Percentiles rank a stretch among this genome's conserved stretches.
phyloP scores from a whole-genome alignment of 352 stramenopile genomes.

The Achlya hypogyna region DNA sequence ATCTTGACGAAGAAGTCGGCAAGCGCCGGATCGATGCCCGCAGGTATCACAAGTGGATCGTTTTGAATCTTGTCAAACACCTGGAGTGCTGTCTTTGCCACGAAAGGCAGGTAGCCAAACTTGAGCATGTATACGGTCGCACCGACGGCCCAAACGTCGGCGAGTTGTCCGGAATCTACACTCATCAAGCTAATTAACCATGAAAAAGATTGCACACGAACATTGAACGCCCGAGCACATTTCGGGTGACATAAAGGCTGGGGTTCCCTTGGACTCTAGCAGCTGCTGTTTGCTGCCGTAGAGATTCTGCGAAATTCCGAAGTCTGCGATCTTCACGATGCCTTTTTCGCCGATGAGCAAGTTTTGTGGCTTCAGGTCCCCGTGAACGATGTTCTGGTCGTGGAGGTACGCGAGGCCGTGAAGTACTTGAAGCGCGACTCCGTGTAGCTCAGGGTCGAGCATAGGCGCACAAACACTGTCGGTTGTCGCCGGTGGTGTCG shows the following conservation, averaged over 20 bases:
- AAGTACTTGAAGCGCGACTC: constrained; percentile 62
- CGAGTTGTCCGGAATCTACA: constrained; percentile 66
- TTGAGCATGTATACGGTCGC: constrained; percentile 85
- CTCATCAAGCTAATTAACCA: not conserved
- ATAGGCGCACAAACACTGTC: constrained; percentile 29
- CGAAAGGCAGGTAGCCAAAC: constrained; percentile 82
- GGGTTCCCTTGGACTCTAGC: constrained; percentile 73
- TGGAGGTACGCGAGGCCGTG: constrained; percentile 85
- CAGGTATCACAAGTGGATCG: constrained; percentile 55
- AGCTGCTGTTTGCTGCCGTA: constrained; percentile 76
- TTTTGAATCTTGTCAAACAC: constrained; percentile 86
- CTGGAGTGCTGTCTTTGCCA: constrained; percentile 79
- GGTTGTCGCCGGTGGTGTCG: constrained; percentile 18
- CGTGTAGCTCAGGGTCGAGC: constrained; percentile 61
- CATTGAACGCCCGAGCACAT: constrained; percentile 79
- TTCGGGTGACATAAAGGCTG: constrained; percentile 90
- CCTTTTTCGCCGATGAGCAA: constrained; percentile 80
- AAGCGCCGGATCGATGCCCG: constrained; percentile 39
- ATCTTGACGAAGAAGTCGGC: constrained; percentile 53
- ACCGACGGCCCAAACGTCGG: constrained; percentile 88
- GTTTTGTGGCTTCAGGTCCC: constrained; percentile 85
- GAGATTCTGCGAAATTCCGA: constrained; percentile 83
- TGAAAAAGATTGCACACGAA: constrained; percentile 21
- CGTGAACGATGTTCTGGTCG: constrained; percentile 76
- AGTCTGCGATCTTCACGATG: constrained; percentile 88